phyloP scores from a whole-genome alignment of 2,329 filamentous ascomycete genomes.

The Trichoderma koningii region DNA sequence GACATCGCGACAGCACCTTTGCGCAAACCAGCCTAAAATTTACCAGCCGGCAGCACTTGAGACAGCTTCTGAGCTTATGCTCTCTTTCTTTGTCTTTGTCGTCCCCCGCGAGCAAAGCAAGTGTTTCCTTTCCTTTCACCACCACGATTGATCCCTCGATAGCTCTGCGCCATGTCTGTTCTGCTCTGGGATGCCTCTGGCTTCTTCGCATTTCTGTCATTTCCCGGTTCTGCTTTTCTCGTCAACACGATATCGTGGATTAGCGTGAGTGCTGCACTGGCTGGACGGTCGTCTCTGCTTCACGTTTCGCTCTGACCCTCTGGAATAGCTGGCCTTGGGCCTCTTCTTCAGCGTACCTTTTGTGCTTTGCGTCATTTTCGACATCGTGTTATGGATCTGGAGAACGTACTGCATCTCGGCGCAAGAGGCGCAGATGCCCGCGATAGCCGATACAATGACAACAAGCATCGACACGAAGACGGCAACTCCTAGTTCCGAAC shows the following conservation, averaged over 20 bases:
- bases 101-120: neutral
- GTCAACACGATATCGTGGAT: conserved; percentile 43
- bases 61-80: conserved; percentile 17
- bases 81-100: neutral
- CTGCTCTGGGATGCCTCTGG: conserved; percentile 30
- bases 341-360: conserved; percentile 52
- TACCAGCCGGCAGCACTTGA: neutral
- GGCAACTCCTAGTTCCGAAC: conserved; percentile 4
- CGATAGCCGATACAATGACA: neutral
- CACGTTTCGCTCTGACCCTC: conserved; percentile 18
- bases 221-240: conserved; percentile 38
- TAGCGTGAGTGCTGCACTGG: conserved; percentile 40
- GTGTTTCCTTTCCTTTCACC: neutral
- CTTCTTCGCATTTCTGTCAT: conserved; percentile 34
- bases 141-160: neutral
- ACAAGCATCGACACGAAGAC: neutral
- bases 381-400: conserved; percentile 57
- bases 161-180: conserved; percentile 33
- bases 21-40: neutral
- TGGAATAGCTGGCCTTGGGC: conserved; percentile 46
- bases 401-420: conserved; percentile 40
- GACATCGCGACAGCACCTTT: conserved; percentile 6
- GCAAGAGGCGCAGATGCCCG: conserved; percentile 13
- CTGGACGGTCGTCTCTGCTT: neutral
- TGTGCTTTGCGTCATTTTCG: conserved; percentile 51